A percentile compares a stretch with the other conserved stretches of the same genome.
Evolutionary conservation across 192 early-diverging fungal genomes (phyloP).

Genomic region (Coemansia sp.): DNA sequence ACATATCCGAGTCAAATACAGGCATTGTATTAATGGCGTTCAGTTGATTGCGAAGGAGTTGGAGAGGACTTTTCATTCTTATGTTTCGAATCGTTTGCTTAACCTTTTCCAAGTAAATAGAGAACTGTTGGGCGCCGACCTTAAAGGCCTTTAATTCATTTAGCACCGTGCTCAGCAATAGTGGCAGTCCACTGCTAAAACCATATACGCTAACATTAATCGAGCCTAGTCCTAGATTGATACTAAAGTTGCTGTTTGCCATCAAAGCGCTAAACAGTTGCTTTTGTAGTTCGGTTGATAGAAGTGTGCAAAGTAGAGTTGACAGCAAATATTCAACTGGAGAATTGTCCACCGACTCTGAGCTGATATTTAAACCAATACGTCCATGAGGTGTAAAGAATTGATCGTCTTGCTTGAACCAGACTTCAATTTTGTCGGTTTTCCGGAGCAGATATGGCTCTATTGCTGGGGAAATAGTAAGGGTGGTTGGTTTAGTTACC

Average conservation of each 20-base stretch:
- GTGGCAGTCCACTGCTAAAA: slow-evolving; percentile 79
- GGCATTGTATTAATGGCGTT: background rate
- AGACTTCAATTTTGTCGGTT: slow-evolving; percentile 57
- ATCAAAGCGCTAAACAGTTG: slow-evolving; percentile 77
- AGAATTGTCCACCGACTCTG: background rate
- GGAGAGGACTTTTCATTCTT: background rate
- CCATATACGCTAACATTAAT: slow-evolving; percentile 66
- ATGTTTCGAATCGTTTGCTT: background rate
- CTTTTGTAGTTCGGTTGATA: slow-evolving; percentile 57
- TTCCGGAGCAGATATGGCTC: slow-evolving; percentile 14
- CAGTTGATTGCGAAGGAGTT: background rate
- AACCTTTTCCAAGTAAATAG: slow-evolving; percentile 12
- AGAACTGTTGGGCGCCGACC: slow-evolving; percentile 64
- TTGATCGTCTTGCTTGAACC: slow-evolving; percentile 90
- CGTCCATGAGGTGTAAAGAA: slow-evolving; percentile 84
- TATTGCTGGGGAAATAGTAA: background rate
- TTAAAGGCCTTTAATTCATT: slow-evolving; percentile 59
- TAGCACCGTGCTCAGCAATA: slow-evolving; percentile 66
- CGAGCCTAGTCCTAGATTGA: slow-evolving; percentile 62
- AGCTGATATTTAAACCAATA: slow-evolving; percentile 58
- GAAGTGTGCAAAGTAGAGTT: slow-evolving; percentile 1
- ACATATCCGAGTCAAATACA: slow-evolving; percentile 62
- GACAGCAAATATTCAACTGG: background rate
- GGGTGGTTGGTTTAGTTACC: background rate
- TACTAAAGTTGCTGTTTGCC: slow-evolving; percentile 69